Evolutionary conservation across 2,329 filamentous ascomycete species (phyloP).

Genomic region (Paramyrothecium roridum): DNA sequence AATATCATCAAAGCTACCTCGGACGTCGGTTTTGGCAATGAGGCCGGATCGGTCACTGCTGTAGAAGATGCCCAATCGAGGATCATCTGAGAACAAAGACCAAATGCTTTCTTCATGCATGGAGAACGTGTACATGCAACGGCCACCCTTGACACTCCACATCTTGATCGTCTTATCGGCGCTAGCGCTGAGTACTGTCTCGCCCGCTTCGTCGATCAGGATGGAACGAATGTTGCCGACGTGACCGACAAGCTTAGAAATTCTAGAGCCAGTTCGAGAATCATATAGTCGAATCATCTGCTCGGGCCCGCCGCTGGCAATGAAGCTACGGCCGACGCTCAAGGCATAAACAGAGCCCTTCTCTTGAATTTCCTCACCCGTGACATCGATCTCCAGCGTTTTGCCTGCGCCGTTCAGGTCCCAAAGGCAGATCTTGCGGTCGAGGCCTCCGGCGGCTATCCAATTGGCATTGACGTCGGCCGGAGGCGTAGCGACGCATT

Average conservation of each 20-base stretch:
- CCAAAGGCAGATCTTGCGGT: slow-evolving; percentile 91
- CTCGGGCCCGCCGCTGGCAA: slow-evolving; percentile 92
- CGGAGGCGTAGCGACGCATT: slow-evolving; percentile 78
- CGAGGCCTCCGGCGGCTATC: slow-evolving; percentile 91
- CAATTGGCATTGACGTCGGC: slow-evolving; percentile 64
- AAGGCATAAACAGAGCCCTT: slow-evolving; percentile 96
- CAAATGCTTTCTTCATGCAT: slow-evolving; percentile 99
- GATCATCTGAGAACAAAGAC: slow-evolving; percentile 88
- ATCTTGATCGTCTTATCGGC: slow-evolving; percentile 97
- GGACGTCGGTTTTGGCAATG: slow-evolving; percentile 93
- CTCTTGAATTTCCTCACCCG: slow-evolving; percentile 76
- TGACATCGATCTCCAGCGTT: slow-evolving; percentile 80
- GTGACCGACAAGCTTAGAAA: slow-evolving; percentile 96
- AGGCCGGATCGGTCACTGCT: slow-evolving; percentile 89
- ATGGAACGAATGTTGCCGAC: slow-evolving; percentile 93
- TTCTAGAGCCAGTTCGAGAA: slow-evolving; percentile 78
- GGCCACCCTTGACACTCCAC: slow-evolving; percentile 91
- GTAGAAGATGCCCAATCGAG: slow-evolving; percentile 85
- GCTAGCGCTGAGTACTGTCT: slow-evolving; percentile 89
- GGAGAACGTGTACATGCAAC: slow-evolving; percentile 96
- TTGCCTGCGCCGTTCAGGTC: slow-evolving; percentile 86
- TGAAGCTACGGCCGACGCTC: slow-evolving; percentile 71
- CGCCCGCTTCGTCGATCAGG: slow-evolving; percentile 81
- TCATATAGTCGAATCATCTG: slow-evolving; percentile 93
- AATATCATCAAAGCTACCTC: slow-evolving; percentile 62